Evolutionary conservation across 2,329 filamentous ascomycete species (phyloP), one percentile per base, ranked within the genome.

Genomic region (Monilinia fructigena): DNA sequence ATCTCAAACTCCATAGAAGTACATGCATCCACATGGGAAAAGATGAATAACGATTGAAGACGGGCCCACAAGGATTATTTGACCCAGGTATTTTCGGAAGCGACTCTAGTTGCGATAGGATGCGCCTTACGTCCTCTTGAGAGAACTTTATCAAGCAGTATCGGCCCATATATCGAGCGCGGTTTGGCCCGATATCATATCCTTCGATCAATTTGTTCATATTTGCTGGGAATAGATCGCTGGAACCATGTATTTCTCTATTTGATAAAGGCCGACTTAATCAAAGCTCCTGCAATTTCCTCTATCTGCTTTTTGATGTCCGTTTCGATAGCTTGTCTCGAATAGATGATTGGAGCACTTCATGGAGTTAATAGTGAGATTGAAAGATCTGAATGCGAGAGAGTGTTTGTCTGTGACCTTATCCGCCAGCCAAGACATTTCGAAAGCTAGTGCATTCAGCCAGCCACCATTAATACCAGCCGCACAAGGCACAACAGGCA

Each of bases 51-150:
- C 40, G 60, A 42, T 63, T 63, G 48, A 63, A 63, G 4, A 53
- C 45, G 5, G 60, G 60, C n/a, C 60, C 60, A 35, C 60, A 63
- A 4, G 48, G 60, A 40, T 63, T 54, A 18, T 42, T 50, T 2
- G 47, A 50, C n/a, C 47, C 47, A 12, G 47, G n/a, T 11, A 14
- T 50, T 5, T 26, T 12, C 3, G 47, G 47, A 12, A 50, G 47
- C 11, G 47, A 4, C 12, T 50, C n/a, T 11, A 50, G n/a, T 14
- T 23, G 47, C n/a, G 47, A 26, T 4, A 50, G 11, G 26, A 50
- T 50, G n/a, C 47, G 47, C 23, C n/a, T 26, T 12, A 50, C n/a
- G 5, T 50, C 47, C 12, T 50, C 47, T 23, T 50, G 2, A n/a
- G 47, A 50, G n/a, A 50, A 50, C 14, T 26, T 50, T 4, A 5